phyloP scores from a whole-genome alignment of 176 grass and related monocot species.

The Avena atlantica region DNA sequence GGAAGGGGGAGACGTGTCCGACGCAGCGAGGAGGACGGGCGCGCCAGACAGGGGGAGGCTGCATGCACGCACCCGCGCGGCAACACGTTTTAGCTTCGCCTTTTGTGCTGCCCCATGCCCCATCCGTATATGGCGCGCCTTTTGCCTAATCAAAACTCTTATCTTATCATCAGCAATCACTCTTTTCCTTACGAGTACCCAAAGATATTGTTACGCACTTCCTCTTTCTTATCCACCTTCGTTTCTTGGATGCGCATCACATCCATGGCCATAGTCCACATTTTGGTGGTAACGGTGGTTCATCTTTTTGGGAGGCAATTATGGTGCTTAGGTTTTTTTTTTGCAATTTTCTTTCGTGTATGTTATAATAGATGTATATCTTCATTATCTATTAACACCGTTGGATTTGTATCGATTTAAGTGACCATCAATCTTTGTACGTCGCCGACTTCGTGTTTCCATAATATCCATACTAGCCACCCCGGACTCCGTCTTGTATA shows the following conservation, averaged over 20 bases:
- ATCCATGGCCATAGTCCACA: background rate
- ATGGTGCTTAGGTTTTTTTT: background rate
- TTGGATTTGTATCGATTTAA: background rate
- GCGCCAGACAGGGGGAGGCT: conserved; percentile 31
- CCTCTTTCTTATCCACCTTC: background rate
- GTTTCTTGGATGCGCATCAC: background rate
- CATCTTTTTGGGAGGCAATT: background rate
- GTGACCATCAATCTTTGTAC: no score
- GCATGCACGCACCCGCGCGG: conserved; percentile 30
- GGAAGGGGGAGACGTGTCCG: conserved; percentile 39
- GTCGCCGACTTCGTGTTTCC: background rate
- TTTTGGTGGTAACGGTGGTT: background rate
- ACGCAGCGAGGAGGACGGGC: conserved; percentile 49
- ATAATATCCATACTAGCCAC: background rate
- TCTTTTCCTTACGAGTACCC: background rate
- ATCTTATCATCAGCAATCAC: background rate
- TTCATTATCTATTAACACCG: no score
- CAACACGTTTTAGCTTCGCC: conserved; percentile 40
- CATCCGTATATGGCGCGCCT: background rate
- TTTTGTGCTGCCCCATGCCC: background rate
- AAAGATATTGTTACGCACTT: background rate
- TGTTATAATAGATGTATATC: no score
- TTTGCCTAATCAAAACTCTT: background rate
- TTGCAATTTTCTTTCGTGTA: no score
- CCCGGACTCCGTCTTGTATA: no score